phyloP scores from a whole-genome alignment of 768 basidiomycete genomes.

The Auricularia sp. region DNA sequence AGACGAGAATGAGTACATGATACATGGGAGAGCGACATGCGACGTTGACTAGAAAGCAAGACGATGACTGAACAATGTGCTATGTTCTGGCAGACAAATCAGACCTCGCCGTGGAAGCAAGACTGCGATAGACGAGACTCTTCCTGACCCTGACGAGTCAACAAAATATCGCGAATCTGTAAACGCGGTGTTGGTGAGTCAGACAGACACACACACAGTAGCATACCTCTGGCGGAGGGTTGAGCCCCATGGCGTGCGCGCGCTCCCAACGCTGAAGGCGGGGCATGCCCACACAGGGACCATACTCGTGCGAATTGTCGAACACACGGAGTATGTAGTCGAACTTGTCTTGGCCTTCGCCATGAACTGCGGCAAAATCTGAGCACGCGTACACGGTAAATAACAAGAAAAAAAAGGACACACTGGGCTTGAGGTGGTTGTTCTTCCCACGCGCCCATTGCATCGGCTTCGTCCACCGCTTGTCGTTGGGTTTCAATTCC shows the following conservation, averaged over 20 bases:
- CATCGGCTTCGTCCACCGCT: neutral
- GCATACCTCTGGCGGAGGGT: conserved; percentile 70
- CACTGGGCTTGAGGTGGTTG: conserved; percentile 51
- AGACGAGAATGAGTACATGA: neutral
- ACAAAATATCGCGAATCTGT: conserved; percentile 72
- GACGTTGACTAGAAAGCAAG: neutral
- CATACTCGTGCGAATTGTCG: conserved; percentile 71
- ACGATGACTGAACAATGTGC: neutral
- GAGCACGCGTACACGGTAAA: neutral
- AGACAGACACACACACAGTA: neutral
- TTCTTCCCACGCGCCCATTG: conserved; percentile 36
- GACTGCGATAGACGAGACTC: conserved; percentile 45
- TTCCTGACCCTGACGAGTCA: conserved; percentile 53
- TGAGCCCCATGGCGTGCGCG: conserved; percentile 64
- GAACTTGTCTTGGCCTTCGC: conserved; percentile 47
- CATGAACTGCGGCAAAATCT: conserved; percentile 44
- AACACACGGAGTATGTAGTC: conserved; percentile 72
- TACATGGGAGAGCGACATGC: neutral
- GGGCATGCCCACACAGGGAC: conserved; percentile 70
- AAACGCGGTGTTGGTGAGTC: neutral
- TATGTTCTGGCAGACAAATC: neutral
- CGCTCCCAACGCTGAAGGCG: conserved; percentile 84
- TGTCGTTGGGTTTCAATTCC: neutral
- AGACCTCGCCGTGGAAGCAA: conserved; percentile 44
- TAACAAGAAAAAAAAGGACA: conserved; percentile 22